A percentile compares a stretch with the other conserved stretches of the same genome.
Conservation (phyloP, 139 green algal genomes). For the Coelastrella sp. region DNA sequence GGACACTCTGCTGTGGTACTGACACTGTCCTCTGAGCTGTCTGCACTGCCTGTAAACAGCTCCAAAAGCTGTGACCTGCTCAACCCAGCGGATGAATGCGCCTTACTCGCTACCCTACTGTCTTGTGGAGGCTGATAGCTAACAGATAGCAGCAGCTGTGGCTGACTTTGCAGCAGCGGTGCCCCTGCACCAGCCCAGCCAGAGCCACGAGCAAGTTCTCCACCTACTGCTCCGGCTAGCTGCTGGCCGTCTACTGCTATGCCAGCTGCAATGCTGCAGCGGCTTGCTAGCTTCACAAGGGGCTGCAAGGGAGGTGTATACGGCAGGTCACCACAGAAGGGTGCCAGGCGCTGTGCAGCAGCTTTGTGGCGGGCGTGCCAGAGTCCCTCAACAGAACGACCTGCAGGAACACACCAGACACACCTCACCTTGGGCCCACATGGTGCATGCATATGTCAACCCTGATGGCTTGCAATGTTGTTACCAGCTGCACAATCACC, state of each 20-base stretch:
- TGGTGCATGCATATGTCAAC: background rate
- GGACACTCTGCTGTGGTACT: no score
- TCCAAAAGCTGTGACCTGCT: conserved; percentile 11
- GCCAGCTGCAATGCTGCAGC: conserved; percentile 53
- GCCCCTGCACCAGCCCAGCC: background rate
- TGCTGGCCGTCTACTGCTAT: conserved; percentile 40
- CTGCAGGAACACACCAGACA: background rate
- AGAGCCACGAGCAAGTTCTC: background rate
- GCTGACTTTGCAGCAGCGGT: background rate
- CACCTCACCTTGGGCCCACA: no score
- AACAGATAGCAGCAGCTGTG: conserved; percentile 19
- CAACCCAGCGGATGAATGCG: conserved; percentile 4
- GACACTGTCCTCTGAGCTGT: no score
- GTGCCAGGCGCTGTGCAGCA: conserved; percentile 51
- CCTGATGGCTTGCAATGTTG: background rate
- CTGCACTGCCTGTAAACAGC: conserved; percentile 33
- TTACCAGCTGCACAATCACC: no score
- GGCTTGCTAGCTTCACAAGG: conserved; percentile 37
- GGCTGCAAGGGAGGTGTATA: conserved; percentile 63
- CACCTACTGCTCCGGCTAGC: background rate
- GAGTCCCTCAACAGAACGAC: conserved; percentile 35
- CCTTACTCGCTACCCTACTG: background rate
- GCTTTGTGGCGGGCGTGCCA: conserved; percentile 57
- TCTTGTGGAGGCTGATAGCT: background rate
- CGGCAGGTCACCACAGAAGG: conserved; percentile 58